Base-by-base conservation (phyloP, 169 alveolate genomes). In the Cryptosporidium ubiquitum region DNA sequence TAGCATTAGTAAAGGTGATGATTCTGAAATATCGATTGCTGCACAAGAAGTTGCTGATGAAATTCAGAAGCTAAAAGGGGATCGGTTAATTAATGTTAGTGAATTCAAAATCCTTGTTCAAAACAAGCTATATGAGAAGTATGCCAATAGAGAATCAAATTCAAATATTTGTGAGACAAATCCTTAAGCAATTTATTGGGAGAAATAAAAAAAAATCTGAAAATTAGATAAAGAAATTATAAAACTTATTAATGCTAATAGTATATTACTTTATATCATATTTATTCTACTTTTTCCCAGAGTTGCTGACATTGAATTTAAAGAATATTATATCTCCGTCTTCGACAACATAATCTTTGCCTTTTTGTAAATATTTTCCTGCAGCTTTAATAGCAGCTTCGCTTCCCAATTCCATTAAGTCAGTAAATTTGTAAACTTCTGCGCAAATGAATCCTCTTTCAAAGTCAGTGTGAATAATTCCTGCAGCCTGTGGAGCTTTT, bases 381-480 rank as follows among this genome's bases (percentile, higher is more conserved):
- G 96, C 97, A 20, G 98, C 97, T 85, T 96, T 96, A 18, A 97
- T 98, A 39, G 95, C 98, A n/a, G 93, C 84, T 85, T 96, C 97
- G 84, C 95, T 75, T 60, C 98, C 96, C 70, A 91, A 91, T 71
- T 93, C 97, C 20, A 95, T 95, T 60, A 97, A 86, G 84, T 96
- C 99, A 3, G 92, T 92, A 84, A 93, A 96, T 85, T 96, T 97
- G 91, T 95, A 96, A 18, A 97, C 97, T 91, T 98, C 99, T 26
- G 99, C 99, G 85, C 99, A 97, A 66, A 98, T 98, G 91, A 98
- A 98, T 3, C 99, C 99, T 69, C 98, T 94, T 91, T 98, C 99
- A 93, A 98, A 97, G 91, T 98, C 99, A 20, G 99, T 94, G 86
- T 94, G 96, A 20, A 94, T 94, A 66, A 92, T 92, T 1, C 96